Conservation (phyloP, 225 moss, liverwort and hornwort species). For the Bryum argenteum region DNA sequence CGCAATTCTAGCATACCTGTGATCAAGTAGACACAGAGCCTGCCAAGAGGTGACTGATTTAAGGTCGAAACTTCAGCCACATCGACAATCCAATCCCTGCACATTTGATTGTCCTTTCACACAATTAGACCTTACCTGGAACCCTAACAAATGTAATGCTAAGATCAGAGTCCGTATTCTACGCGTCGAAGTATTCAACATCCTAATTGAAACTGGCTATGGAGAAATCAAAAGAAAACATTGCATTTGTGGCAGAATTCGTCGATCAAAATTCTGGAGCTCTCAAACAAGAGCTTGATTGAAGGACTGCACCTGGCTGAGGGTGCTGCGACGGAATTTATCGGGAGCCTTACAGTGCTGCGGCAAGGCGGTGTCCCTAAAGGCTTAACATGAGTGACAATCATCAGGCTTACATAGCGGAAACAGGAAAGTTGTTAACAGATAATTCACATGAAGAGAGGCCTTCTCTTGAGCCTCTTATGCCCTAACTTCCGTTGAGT, state of each 20-base stretch:
- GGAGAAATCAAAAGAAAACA: background rate
- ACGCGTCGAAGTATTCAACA: background rate
- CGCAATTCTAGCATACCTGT: conserved; percentile 32
- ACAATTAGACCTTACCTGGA: background rate
- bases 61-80: background rate
- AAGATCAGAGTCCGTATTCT: background rate
- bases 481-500: too few relatives aligned
- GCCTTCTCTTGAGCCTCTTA: too few relatives aligned
- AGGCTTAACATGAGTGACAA: too few relatives aligned
- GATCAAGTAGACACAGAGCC: conserved; percentile 34
- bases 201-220: background rate
- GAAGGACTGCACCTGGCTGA: conserved; percentile 18
- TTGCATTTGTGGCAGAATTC: background rate
- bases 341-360: conserved; percentile 13
- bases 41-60: conserved; percentile 17
- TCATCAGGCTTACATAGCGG: too few relatives aligned
- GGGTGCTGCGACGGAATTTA: conserved; percentile 5
- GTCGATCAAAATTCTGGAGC: background rate
- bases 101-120: background rate
- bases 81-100: conserved; percentile 14
- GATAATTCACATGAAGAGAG: too few relatives aligned
- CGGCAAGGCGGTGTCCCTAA: conserved; percentile 19
- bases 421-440: too few relatives aligned
- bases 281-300: background rate
- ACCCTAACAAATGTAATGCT: conserved; percentile 3